Evolutionary conservation across 257 asterid genomes (phyloP).

Genomic region (Solanum megistacrolobum): DNA sequence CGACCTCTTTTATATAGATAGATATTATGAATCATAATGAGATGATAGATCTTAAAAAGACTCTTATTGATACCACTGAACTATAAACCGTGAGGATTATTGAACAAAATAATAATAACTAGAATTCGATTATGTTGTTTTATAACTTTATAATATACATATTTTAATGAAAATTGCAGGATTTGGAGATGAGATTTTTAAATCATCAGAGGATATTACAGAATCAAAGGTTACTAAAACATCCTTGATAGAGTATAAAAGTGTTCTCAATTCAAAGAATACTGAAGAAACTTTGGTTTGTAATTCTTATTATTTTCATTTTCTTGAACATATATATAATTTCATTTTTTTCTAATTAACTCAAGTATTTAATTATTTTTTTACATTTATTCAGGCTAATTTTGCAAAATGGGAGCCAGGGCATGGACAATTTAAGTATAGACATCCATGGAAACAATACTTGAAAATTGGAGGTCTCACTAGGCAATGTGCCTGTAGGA

Average conservation of each 20-base stretch:
- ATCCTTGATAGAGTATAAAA: constrained; percentile 20
- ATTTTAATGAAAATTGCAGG: constrained; percentile 15
- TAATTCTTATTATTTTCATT: not conserved
- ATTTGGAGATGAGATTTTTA: constrained; percentile 36
- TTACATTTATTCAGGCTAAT: constrained; percentile 37
- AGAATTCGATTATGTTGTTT: not conserved
- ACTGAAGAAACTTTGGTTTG: constrained; percentile 62
- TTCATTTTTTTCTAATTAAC: not conserved
- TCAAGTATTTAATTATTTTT: not conserved
- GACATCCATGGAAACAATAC: constrained; percentile 84
- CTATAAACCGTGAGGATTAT: not conserved
- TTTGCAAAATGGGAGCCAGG: constrained; percentile 87
- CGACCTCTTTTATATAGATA: no score
- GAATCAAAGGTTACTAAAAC: constrained; percentile 7
- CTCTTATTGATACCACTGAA: not conserved
- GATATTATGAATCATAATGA: not conserved
- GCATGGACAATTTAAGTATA: constrained; percentile 57
- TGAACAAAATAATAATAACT: not conserved
- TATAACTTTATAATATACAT: not conserved
- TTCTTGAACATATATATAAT: not conserved
- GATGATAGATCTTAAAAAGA: not conserved
- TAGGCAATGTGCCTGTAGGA: constrained; percentile 55
- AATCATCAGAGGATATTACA: constrained; percentile 6
- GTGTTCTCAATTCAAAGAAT: constrained; percentile 53
- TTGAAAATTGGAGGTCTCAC: constrained; percentile 46